Conservation (phyloP, 768 basidiomycete species). For the Tephrocybe rancida region DNA sequence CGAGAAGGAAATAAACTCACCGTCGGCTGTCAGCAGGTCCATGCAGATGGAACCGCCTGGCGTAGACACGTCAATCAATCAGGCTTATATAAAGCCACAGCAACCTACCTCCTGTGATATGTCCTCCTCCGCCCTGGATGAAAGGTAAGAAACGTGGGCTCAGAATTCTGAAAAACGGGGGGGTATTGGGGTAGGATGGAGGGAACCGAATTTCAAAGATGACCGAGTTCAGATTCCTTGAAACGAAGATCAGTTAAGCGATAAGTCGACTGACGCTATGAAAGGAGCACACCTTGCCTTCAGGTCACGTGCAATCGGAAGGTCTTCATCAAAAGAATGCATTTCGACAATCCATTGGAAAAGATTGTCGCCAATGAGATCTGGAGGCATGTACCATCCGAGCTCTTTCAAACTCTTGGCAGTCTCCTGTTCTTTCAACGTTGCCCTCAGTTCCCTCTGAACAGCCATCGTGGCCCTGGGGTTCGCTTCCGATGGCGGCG, state of each 20-base stretch:
- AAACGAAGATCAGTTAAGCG: slow-evolving; percentile 1
- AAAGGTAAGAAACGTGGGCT: slow-evolving; percentile 76
- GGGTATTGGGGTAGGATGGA: slow-evolving; percentile 63
- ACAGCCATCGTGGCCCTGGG: slow-evolving; percentile 57
- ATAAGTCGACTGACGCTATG: not conserved
- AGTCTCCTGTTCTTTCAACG: slow-evolving; percentile 61
- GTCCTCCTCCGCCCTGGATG: slow-evolving; percentile 69
- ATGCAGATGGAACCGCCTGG: slow-evolving; percentile 75
- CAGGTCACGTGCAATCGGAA: slow-evolving; percentile 68
- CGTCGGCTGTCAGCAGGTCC: slow-evolving; percentile 68
- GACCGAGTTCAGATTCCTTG: slow-evolving; percentile 62
- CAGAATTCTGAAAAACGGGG: slow-evolving; percentile 78
- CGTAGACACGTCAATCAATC: slow-evolving; percentile 3
- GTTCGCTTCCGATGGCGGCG: slow-evolving; percentile 61
- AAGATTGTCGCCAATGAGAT: slow-evolving; percentile 66
- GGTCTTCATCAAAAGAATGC: slow-evolving; percentile 63
- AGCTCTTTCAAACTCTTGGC: slow-evolving; percentile 49
- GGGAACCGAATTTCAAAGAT: slow-evolving; percentile 77
- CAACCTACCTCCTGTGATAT: slow-evolving; percentile 59
- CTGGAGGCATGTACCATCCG: slow-evolving; percentile 74
- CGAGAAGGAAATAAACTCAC: slow-evolving; percentile 31
- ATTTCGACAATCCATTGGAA: slow-evolving; percentile 78
- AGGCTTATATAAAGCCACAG: not conserved
- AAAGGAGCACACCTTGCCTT: slow-evolving; percentile 34
- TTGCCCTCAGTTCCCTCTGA: slow-evolving; percentile 60